Evolutionary conservation across 1,139 yeast genomes (phyloP).

Genomic region (Blastobotrys apis): DNA sequence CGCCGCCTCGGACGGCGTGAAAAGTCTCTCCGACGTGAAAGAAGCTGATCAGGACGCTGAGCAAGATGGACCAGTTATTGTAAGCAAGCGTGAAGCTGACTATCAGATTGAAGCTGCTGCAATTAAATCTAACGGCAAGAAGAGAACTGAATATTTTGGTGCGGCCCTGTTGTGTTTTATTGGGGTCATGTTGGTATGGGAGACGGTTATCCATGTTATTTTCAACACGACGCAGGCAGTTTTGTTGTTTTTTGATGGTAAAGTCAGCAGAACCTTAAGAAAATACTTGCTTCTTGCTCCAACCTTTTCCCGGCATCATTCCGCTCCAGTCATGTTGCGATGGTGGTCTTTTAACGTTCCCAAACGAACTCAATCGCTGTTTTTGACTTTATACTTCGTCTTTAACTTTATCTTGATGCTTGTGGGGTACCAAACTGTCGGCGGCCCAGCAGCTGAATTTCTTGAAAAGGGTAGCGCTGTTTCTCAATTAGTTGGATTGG

Average conservation of each 20-base stretch:
- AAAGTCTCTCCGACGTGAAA: no score
- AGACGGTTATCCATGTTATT: slow-evolving; percentile 13
- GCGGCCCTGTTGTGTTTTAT: not conserved
- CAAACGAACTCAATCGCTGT: slow-evolving; percentile 52
- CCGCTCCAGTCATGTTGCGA: not conserved
- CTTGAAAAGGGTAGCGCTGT: slow-evolving; percentile 16
- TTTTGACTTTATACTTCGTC: slow-evolving; percentile 44
- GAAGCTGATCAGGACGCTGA: no score
- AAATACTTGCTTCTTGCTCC: slow-evolving; percentile 19
- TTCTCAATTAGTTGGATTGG: slow-evolving; percentile 13
- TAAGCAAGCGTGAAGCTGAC: not conserved
- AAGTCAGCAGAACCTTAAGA: slow-evolving; percentile 16
- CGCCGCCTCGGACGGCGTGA: no score
- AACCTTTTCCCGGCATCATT: slow-evolving; percentile 10
- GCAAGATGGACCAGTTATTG: no score
- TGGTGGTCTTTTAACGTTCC: slow-evolving; percentile 44
- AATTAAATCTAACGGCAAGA: not conserved
- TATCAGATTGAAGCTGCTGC: not conserved
- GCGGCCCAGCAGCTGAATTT: slow-evolving; percentile 2
- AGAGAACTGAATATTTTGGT: not conserved
- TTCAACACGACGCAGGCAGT: slow-evolving; percentile 11
- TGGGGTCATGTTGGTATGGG: slow-evolving; percentile 6
- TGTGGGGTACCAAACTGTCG: slow-evolving; percentile 39
- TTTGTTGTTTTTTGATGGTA: slow-evolving; percentile 16
- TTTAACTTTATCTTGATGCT: slow-evolving; percentile 41